phyloP scores from a whole-genome alignment of 2,329 filamentous ascomycete genomes.

The Colletotrichum gigasporum region DNA sequence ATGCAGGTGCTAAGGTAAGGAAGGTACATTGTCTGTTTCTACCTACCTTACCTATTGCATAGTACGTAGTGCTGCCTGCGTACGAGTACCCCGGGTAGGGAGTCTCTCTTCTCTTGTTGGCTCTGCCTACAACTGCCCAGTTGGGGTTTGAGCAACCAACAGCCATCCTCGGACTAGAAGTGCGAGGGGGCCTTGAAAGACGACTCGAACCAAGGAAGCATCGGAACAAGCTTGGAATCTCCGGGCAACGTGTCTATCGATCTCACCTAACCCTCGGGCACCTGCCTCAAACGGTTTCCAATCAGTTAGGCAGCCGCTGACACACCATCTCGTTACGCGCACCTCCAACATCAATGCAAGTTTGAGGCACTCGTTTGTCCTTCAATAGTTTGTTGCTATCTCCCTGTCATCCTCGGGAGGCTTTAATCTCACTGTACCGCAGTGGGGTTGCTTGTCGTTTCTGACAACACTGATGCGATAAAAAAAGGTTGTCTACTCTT shows the following conservation, averaged over 20 bases:
- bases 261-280: conserved; percentile 14
- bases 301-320: conserved; percentile 24
- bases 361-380: background rate
- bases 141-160: too few relatives aligned
- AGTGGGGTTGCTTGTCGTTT: background rate
- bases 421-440: background rate
- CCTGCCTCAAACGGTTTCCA: background rate
- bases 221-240: background rate
- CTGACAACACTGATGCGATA: too few relatives aligned
- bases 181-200: too few relatives aligned
- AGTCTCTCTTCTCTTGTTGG: too few relatives aligned
- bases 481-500: too few relatives aligned
- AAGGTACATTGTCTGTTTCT: background rate
- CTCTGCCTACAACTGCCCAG: too few relatives aligned
- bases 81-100: too few relatives aligned
- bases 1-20: background rate
- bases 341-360: background rate
- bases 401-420: background rate
- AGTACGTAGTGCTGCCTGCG: too few relatives aligned
- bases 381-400: background rate
- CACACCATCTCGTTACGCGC: conserved; percentile 17
- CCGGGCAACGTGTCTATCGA: background rate
- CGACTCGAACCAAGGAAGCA: too few relatives aligned
- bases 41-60: background rate
- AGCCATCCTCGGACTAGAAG: background rate